Evolutionary conservation across 169 alveolate genomes (phyloP).

Genomic region (Eimeria falciformis): DNA sequence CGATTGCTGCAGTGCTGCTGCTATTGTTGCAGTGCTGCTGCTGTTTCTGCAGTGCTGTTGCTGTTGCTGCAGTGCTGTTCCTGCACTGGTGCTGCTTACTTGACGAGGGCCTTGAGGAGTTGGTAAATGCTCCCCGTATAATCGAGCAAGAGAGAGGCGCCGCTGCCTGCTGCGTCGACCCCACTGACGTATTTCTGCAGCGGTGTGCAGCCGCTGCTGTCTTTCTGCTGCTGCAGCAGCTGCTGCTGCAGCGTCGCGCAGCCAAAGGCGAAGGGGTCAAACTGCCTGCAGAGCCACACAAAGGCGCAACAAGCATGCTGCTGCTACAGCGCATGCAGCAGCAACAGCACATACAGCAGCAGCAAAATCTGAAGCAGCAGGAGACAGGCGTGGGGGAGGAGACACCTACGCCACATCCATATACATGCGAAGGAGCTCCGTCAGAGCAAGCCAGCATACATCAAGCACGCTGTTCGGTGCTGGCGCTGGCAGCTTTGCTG

Average conservation of each 20-base stretch:
- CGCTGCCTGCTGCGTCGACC: constrained; percentile 33
- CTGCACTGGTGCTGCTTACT: constrained; percentile 20
- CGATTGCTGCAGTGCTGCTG: too few relatives aligned
- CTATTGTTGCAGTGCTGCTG: not conserved
- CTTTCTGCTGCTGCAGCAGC: constrained; percentile 6
- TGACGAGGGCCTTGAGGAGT: constrained; percentile 2
- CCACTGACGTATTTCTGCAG: constrained; percentile 3
- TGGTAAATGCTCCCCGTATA: constrained; percentile 25
- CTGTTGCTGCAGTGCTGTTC: not conserved
- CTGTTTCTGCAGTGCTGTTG: not conserved
- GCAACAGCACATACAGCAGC: not conserved
- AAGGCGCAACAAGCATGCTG: not conserved
- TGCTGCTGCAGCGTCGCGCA: constrained; percentile 28
- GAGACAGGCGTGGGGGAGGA: too few relatives aligned
- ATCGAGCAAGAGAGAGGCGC: constrained; percentile 17
- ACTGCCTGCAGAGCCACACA: not conserved
- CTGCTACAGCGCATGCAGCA: not conserved
- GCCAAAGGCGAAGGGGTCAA: constrained; percentile 31
- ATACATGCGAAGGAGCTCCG: not conserved
- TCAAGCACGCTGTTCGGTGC: not conserved
- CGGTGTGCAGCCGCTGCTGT: not conserved
- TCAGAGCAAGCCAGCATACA: not conserved
- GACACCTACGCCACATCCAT: not conserved
- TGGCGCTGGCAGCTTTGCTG: constrained; percentile 19
- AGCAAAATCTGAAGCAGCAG: not conserved